phyloP scores from a whole-genome alignment of 73 alveolate species.

The Uronychia binucleata region DNA sequence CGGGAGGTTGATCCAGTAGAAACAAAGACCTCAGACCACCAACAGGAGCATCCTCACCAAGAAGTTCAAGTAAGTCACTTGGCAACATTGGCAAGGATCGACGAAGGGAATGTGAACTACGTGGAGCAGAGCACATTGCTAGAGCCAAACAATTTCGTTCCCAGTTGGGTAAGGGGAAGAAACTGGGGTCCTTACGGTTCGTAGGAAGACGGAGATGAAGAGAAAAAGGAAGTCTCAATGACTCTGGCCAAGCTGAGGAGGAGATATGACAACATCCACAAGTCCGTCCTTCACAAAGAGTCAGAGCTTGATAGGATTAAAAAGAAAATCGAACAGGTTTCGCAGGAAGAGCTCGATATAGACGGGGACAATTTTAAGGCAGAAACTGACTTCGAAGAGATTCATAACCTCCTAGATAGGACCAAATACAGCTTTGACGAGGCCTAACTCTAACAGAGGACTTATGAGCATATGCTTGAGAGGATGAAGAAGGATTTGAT shows the following conservation, averaged over 20 bases:
- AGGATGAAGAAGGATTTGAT: constrained; percentile 76
- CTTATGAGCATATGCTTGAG: constrained; percentile 64
- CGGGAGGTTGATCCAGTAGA: not conserved
- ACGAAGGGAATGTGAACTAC: constrained; percentile 42
- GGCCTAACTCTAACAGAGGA: constrained; percentile 29
- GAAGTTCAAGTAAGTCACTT: constrained; percentile 30
- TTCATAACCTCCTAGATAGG: constrained; percentile 9
- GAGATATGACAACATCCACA: constrained; percentile 55
- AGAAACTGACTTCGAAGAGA: constrained; percentile 25
- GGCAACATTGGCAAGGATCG: not conserved
- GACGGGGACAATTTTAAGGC: constrained; percentile 28
- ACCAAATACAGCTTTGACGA: constrained; percentile 51
- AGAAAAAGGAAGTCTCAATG: constrained; percentile 58
- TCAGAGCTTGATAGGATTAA: constrained; percentile 40
- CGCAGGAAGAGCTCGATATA: constrained; percentile 37
- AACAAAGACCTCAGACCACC: constrained; percentile 3
- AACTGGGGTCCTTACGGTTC: not conserved
- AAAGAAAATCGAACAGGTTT: constrained; percentile 52
- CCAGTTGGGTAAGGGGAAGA: constrained; percentile 55
- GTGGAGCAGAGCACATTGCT: constrained; percentile 65
- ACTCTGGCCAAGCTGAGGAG: constrained; percentile 56
- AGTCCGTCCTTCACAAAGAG: constrained; percentile 48
- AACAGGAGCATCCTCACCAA: constrained; percentile 10
- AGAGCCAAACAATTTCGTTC: constrained; percentile 69
- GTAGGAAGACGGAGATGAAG: constrained; percentile 69